These are phyloP conservation scores for Hibiscus mutabilis DNA, from an alignment of 345 rosid species.

Conservation along the genomic window DNA sequence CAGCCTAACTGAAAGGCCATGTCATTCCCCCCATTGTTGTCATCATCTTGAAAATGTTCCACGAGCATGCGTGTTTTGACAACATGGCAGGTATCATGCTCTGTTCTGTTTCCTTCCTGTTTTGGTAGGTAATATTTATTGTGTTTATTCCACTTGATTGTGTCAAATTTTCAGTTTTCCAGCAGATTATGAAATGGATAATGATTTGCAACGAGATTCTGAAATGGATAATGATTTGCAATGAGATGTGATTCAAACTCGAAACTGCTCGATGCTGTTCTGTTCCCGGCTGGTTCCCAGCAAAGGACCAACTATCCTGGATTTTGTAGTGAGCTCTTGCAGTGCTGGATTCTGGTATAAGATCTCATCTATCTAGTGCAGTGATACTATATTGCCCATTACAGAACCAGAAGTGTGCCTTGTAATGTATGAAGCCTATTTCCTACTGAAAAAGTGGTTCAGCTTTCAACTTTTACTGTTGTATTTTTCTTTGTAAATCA, in stretches of 20 bases:
- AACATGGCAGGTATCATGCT: conserved; percentile 4
- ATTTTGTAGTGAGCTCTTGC: not conserved
- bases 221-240: not conserved
- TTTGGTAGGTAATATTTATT: not conserved
- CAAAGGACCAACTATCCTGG: not conserved
- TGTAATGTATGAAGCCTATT: not conserved
- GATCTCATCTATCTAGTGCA: not conserved
- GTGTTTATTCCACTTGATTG: not conserved
- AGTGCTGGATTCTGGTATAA: not conserved
- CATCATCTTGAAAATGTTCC: not conserved
- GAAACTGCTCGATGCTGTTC: not conserved
- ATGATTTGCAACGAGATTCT: not conserved
- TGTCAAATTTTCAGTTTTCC: conserved; percentile 6
- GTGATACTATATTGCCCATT: not conserved
- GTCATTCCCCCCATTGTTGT: not conserved
- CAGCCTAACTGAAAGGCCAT: not conserved
- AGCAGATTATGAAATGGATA: not conserved
- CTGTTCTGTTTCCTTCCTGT: not conserved
- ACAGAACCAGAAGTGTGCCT: not conserved
- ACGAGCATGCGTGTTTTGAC: not conserved
- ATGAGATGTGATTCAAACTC: not conserved
- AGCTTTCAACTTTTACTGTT: not conserved
- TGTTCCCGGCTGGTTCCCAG: not conserved
- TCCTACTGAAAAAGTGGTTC: not conserved
- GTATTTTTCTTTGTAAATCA: no score